Base-by-base conservation (phyloP, 2,329 filamentous ascomycete genomes). In the Botryosphaeria dothidea region DNA sequence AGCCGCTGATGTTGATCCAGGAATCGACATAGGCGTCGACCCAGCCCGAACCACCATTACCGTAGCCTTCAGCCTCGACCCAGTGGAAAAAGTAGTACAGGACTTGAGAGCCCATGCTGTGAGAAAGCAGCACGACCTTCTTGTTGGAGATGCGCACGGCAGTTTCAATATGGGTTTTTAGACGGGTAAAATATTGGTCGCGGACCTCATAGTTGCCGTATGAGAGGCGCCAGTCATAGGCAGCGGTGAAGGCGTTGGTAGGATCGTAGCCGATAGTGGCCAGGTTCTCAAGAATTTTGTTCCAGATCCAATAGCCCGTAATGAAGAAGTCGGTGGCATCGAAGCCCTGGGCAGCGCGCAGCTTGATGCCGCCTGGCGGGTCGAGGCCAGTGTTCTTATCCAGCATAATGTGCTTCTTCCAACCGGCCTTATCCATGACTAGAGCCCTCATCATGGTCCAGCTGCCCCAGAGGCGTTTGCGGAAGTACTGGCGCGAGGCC, bases 361-460 rank as follows among this genome's bases (percentile, higher is more conserved):
- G 80, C 80, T 98, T 98, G 71, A 98, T 88, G 13, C 89, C 88
- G 6, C 63, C 63, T 0, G 93, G 92, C 1, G 95, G 95, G 75
- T 99, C 95, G 23, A 99, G 82, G 0, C 95, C 95, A 0, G 94
- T 97, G 41, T 87, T 79, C 76, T 94, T 93, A 78, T 99, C 95
- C 11, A 99, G 85, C 93, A 98, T 98, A 70, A 99, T 92, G 76
- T 99, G 95, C 72, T 83, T 89, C 82, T 97, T 99, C 95, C 95
- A 99, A 36, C 86, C 85, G 29, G 96, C 89, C 78, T 98, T 97
- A 77, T 98, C 95, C 72, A 96, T 80, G 1, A 99, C 92, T 69
- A 99, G 80, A 0, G 95, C 94, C 57, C 90, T 87, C 93, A 99
- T 97, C 95, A 99, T 99, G 68, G 88, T 96, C 95, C 96, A 99